Base-by-base conservation (phyloP, 2,329 filamentous ascomycete species). In the Curvularia spicifera region DNA sequence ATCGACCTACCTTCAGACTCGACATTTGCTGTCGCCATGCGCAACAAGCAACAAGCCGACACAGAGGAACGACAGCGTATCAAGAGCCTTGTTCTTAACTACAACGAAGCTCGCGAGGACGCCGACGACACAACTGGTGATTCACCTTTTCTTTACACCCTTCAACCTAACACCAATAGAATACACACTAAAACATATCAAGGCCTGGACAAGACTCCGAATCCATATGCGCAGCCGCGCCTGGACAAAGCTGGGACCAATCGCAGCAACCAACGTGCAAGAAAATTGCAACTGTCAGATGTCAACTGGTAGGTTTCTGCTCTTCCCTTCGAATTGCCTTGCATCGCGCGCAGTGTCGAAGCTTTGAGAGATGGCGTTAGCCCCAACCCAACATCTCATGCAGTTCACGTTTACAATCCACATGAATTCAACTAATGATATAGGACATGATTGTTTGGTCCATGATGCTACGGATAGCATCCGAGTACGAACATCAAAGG, bases 1-100 rank as follows among this genome's bases (percentile, higher is more conserved):
- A 93, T 98, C 67, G 93, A 95, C 70, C 82, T 98, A 47, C 91
- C 91, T 9, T 88, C 94, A 1, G 91, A 99, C 76, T 98, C 95
- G 0, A 93, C 88, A 49, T 97, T 99, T 78, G 95, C 95, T 5
- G 86, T 98, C 65, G 95, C 95, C 43, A 95, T 99, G 93, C 95
- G 92, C 75, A 93, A 87, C 60, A 93, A 98, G 79, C 93, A 97
- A 75, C 91, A 96, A 78, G 94, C 93, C 2, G 94, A 98, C 75
- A 89, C 90, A 52, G 95, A 97, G 74, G 96, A 99, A 77, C 94
- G 99, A 77, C 93, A 97, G 77, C 91, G 95, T 62, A 99, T 99
- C 86, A 99, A 99, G 82, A 97, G 92, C 71, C 84, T 99, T 45
- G 95, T 99, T 53, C 83, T 99, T 68, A 98, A 97, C 78, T 96